A percentile compares a stretch with the other conserved stretches of the same genome.
Evolutionary conservation across 192 early-diverging fungal genomes (phyloP).

Genomic region (Gonapodya prolifera): DNA sequence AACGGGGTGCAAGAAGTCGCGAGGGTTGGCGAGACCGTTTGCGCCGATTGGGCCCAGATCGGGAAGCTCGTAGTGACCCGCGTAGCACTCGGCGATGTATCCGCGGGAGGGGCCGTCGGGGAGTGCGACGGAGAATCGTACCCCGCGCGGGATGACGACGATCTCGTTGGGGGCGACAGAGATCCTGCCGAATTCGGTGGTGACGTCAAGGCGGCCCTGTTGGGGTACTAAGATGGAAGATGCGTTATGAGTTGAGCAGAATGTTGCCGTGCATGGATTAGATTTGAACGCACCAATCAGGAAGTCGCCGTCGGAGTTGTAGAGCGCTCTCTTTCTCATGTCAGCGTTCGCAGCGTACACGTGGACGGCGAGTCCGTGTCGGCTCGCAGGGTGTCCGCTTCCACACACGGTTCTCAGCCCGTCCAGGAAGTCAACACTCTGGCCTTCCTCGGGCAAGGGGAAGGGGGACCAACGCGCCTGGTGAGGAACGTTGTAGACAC

Average conservation of each 20-base stretch:
- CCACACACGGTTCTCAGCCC: slow-evolving; percentile 77
- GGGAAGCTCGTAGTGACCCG: slow-evolving; percentile 82
- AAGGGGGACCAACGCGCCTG: slow-evolving; percentile 94
- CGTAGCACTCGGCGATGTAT: slow-evolving; percentile 82
- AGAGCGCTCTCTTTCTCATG: too few species aligned
- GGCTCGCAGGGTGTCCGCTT: slow-evolving; percentile 62
- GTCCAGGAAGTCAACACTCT: slow-evolving; percentile 58
- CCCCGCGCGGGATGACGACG: slow-evolving; percentile 81
- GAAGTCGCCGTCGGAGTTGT: too few species aligned
- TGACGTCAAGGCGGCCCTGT: slow-evolving; percentile 70
- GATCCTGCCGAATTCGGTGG: slow-evolving; percentile 84
- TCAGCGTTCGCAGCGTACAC: slow-evolving; percentile 69
- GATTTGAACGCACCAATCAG: too few species aligned
- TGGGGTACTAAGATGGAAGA: slow-evolving; percentile 59
- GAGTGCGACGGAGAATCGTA: slow-evolving; percentile 68
- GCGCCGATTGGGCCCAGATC: slow-evolving; percentile 89
- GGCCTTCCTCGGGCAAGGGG: slow-evolving; percentile 31
- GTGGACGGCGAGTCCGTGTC: slow-evolving; percentile 70
- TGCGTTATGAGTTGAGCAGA: neutral
- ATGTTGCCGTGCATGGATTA: too few species aligned
- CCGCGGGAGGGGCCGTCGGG: too few species aligned
- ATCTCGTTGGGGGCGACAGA: slow-evolving; percentile 80
- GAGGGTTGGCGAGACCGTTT: too few species aligned
- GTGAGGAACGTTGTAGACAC: slow-evolving; percentile 47
- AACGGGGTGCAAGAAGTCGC: slow-evolving; percentile 81